Conservation (phyloP, 371 early-diverging fungal genomes). For the Mortierella sp. region DNA sequence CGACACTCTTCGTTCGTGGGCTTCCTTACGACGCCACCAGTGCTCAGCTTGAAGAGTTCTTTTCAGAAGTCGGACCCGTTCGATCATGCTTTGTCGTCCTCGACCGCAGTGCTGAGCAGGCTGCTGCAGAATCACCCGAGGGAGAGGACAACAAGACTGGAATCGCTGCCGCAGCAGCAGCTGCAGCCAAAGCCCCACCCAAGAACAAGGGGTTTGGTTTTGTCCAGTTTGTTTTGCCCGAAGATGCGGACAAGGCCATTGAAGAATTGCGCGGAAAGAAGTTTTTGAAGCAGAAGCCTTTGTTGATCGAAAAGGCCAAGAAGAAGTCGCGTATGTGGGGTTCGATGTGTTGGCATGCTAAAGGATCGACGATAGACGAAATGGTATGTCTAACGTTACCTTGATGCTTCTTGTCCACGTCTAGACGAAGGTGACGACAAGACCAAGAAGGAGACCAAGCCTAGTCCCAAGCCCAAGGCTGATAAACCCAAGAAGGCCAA, state of each 20-base stretch:
- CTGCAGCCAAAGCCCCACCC: constrained; percentile 23
- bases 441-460: constrained; percentile 35
- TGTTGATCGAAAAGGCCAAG: constrained; percentile 85
- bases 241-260: constrained; percentile 89
- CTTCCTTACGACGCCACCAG: constrained; percentile 85
- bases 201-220: constrained; percentile 91
- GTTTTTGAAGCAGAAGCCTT: constrained; percentile 71
- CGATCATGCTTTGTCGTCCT: constrained; percentile 90
- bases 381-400: no score
- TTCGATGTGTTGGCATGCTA: neutral
- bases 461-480: constrained; percentile 17
- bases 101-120: constrained; percentile 54
- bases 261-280: constrained; percentile 73
- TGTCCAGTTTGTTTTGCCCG: constrained; percentile 88
- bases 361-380: no score
- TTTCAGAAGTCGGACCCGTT: constrained; percentile 90
- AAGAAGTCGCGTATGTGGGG: constrained; percentile 59
- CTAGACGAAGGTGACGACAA: constrained; percentile 35
- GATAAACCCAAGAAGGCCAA: constrained; percentile 26
- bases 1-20: constrained; percentile 88
- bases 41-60: constrained; percentile 85
- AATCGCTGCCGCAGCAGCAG: constrained; percentile 28
- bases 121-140: constrained; percentile 35
- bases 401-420: no score
- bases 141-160: constrained; percentile 50